Conservation (phyloP, 1,139 yeast genomes). For the Nakaseomyces sp. region DNA sequence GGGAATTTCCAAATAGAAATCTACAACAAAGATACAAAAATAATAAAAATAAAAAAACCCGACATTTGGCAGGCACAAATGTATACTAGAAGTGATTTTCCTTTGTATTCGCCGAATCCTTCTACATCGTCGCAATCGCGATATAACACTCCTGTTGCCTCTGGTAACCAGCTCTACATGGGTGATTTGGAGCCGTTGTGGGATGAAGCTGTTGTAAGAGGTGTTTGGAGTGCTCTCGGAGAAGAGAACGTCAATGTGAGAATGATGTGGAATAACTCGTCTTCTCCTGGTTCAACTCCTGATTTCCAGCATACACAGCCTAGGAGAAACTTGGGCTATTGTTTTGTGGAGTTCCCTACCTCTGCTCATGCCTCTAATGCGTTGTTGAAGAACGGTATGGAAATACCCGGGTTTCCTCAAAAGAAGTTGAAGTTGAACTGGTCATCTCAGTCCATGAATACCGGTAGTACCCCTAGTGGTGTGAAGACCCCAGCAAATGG, state of each 20-base stretch:
- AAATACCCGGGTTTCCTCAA: slow-evolving; percentile 51
- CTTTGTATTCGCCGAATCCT: not conserved
- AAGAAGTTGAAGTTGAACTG: slow-evolving; percentile 60
- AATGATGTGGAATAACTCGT: slow-evolving; percentile 36
- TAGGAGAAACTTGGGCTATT: slow-evolving; percentile 41
- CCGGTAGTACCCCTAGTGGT: no score
- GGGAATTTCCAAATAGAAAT: no score
- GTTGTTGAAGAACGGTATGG: slow-evolving; percentile 53
- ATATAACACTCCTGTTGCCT: not conserved
- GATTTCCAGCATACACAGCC: slow-evolving; percentile 38
- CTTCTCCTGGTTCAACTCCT: slow-evolving; percentile 14
- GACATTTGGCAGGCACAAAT: slow-evolving; percentile 5
- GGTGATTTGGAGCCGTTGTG: slow-evolving; percentile 72
- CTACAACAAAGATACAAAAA: not conserved
- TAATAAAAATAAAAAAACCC: not conserved
- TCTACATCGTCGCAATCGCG: not conserved
- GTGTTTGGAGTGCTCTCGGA: slow-evolving; percentile 44
- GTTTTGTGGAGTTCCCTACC: slow-evolving; percentile 60
- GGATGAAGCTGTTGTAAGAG: slow-evolving; percentile 51
- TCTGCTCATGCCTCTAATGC: slow-evolving; percentile 61
- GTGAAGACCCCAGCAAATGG: slow-evolving; percentile 35
- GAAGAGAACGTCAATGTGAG: slow-evolving; percentile 39
- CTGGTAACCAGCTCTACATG: slow-evolving; percentile 36
- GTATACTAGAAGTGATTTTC: not conserved
- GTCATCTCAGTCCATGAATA: slow-evolving; percentile 55